Evolutionary conservation across 768 basidiomycete species (phyloP).

Genomic region (Kwoniella sp.): DNA sequence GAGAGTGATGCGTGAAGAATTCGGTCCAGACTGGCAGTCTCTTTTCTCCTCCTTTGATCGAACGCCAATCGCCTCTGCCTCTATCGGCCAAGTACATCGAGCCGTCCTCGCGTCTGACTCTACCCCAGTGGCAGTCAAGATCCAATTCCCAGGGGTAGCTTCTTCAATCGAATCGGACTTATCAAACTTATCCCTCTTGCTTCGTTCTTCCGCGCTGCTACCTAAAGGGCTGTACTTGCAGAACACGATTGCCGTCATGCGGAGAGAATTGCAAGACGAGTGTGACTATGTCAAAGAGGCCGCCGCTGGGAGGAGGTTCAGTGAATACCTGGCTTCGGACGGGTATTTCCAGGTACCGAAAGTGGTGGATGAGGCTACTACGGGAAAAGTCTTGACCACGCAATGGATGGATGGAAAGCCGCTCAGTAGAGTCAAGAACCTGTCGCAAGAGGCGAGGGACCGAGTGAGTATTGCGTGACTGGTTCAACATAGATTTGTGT

Average conservation of each 20-base stretch:
- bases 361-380: constrained; percentile 77
- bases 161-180: constrained; percentile 85
- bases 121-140: constrained; percentile 63
- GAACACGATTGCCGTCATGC: constrained; percentile 83
- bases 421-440: constrained; percentile 66
- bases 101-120: constrained; percentile 65
- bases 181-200: constrained; percentile 76
- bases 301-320: constrained; percentile 66
- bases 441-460: constrained; percentile 66
- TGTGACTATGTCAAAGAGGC: constrained; percentile 89
- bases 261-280: constrained; percentile 84
- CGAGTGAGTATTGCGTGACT: constrained; percentile 61
- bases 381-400: constrained; percentile 83
- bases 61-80: constrained; percentile 90
- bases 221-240: constrained; percentile 90
- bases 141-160: constrained; percentile 92
- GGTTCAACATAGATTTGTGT: background rate
- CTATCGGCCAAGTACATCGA: constrained; percentile 92
- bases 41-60: constrained; percentile 76
- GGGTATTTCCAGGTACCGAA: constrained; percentile 78
- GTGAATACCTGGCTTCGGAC: constrained; percentile 58
- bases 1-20: constrained; percentile 68
- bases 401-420: constrained; percentile 78
- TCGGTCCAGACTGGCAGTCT: constrained; percentile 74
- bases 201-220: constrained; percentile 77